Evolutionary conservation across 495 filamentous ascomycete species (phyloP).

Genomic region (Beverwykella pulmonaria): DNA sequence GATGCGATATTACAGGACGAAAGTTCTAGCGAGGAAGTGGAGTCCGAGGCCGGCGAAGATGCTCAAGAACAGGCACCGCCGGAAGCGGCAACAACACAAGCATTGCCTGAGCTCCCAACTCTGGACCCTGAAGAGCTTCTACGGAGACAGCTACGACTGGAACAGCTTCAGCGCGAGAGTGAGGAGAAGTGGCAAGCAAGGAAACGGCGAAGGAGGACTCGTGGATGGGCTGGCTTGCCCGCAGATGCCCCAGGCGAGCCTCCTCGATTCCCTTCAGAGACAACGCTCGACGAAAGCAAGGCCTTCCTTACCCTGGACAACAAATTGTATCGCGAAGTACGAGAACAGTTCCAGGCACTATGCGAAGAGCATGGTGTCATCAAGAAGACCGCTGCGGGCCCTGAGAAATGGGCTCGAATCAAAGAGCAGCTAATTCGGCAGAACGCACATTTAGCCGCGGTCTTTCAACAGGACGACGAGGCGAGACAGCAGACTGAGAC

Average conservation of each 20-base stretch:
- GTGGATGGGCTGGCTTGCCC: conserved; percentile 70
- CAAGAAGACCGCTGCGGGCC: conserved; percentile 73
- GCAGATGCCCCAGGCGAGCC: conserved; percentile 70
- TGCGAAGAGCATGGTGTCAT: conserved; percentile 66
- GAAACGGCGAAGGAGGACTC: conserved; percentile 73
- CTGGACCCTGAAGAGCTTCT: conserved; percentile 40
- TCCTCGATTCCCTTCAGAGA: conserved; percentile 79
- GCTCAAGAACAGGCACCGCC: not conserved
- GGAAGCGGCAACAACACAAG: not conserved
- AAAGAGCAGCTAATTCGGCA: conserved; percentile 70
- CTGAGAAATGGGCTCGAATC: conserved; percentile 71
- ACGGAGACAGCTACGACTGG: conserved; percentile 40
- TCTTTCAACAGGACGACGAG: conserved; percentile 60
- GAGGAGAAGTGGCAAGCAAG: conserved; percentile 64
- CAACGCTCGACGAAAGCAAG: conserved; percentile 78
- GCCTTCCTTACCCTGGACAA: conserved; percentile 66
- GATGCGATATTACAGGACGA: conserved; percentile 18
- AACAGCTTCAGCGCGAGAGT: conserved; percentile 61
- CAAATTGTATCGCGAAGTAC: conserved; percentile 61
- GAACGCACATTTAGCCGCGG: conserved; percentile 63
- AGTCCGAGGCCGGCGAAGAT: conserved; percentile 10
- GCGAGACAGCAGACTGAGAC: conserved; percentile 38
- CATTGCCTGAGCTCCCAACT: not conserved
- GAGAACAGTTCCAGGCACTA: conserved; percentile 69
- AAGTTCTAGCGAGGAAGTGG: conserved; percentile 10